Evolutionary conservation across 2,329 filamentous ascomycete genomes (phyloP).

Genomic region (Botrytis hyacinthi): DNA sequence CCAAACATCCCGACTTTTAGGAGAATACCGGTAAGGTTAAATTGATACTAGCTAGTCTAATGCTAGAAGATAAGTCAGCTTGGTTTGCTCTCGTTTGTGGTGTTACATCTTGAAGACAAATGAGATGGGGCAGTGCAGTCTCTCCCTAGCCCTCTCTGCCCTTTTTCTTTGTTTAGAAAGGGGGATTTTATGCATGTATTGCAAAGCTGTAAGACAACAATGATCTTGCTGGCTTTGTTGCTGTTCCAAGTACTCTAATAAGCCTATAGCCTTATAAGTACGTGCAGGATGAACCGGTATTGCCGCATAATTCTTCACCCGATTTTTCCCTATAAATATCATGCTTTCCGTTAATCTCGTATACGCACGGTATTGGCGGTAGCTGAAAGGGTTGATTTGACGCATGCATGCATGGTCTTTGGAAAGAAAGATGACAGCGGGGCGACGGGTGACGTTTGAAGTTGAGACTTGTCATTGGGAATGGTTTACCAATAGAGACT

Average conservation of each 20-base stretch:
- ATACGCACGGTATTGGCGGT: not conserved
- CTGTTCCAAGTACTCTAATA: not conserved
- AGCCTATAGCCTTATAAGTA: conserved; percentile 5
- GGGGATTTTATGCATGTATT: not conserved
- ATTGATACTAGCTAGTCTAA: not conserved
- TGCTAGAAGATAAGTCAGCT: not conserved
- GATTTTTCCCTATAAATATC: not conserved
- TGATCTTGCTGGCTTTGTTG: not conserved
- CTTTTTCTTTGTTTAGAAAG: not conserved
- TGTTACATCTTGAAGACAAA: not conserved
- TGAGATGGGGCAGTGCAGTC: not conserved
- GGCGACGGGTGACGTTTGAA: conserved; percentile 13
- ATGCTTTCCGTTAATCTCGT: not conserved
- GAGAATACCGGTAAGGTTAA: not conserved
- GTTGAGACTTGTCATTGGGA: conserved; percentile 9
- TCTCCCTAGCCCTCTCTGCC: not conserved
- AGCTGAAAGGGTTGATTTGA: not conserved
- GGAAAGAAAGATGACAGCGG: conserved; percentile 8
- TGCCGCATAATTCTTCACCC: not conserved
- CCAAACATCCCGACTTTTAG: not conserved
- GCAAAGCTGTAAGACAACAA: not conserved
- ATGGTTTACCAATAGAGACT: conserved; percentile 5
- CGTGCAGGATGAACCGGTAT: not conserved
- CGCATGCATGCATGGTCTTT: not conserved
- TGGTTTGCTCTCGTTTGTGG: not conserved